A percentile compares a stretch with the other conserved stretches of the same genome.
phyloP scores from a whole-genome alignment of 192 early-diverging fungal species.

The Coemansia sp. region DNA sequence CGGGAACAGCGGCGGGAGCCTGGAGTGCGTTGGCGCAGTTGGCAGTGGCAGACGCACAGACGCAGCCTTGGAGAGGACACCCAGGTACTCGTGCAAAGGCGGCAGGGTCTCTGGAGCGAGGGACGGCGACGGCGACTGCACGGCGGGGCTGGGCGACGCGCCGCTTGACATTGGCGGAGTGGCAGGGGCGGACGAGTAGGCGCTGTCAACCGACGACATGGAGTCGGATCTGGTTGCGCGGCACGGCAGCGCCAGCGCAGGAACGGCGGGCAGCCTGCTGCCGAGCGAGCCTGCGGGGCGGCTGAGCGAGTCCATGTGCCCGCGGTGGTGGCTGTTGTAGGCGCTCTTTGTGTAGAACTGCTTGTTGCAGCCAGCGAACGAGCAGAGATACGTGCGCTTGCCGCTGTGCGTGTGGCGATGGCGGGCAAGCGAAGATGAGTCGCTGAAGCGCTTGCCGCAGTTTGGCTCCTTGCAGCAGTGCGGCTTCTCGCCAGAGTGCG shows the following conservation, averaged over 20 bases:
- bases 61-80: constrained; percentile 28
- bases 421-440: constrained; percentile 74
- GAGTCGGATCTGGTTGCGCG: neutral
- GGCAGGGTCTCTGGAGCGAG: constrained; percentile 10
- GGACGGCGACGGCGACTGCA: constrained; percentile 5
- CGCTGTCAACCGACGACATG: neutral
- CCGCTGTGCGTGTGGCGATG: constrained; percentile 79
- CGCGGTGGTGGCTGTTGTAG: constrained; percentile 41
- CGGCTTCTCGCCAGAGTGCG: constrained; percentile 76
- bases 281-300: too few relatives aligned
- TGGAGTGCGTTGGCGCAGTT: neutral
- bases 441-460: constrained; percentile 77
- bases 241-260: neutral
- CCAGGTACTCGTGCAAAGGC: constrained; percentile 25
- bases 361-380: constrained; percentile 52
- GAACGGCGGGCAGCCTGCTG: neutral
- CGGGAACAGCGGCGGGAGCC: neutral
- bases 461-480: constrained; percentile 66
- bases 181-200: neutral
- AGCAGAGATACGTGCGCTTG: constrained; percentile 72
- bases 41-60: constrained; percentile 22
- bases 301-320: constrained; percentile 42
- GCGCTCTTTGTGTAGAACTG: constrained; percentile 48
- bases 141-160: neutral
- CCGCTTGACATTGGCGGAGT: neutral